Evolutionary conservation across 1,284 basidiomycete genomes (phyloP).

Genomic region (Rhodotorula sp.): DNA sequence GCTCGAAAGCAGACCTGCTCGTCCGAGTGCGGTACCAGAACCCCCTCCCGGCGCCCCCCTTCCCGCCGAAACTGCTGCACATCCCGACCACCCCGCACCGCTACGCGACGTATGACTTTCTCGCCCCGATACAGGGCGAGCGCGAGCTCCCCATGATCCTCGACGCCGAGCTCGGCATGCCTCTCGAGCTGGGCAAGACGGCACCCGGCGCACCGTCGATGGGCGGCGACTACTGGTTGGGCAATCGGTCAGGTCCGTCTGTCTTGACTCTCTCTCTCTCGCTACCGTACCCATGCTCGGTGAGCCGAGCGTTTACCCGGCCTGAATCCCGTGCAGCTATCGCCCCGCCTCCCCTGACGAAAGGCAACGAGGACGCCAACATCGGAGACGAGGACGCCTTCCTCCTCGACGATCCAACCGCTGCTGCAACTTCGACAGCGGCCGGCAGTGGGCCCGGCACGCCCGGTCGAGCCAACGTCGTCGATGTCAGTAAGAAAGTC

Average conservation of each 20-base stretch:
- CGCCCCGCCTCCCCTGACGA: conserved; percentile 6
- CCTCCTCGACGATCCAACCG: conserved; percentile 35
- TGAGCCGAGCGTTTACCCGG: neutral
- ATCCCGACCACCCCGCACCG: conserved; percentile 80
- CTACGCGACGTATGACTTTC: conserved; percentile 78
- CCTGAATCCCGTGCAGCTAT: conserved; percentile 5
- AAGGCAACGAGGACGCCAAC: neutral
- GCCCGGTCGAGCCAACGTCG: conserved; percentile 2
- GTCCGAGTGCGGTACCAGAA: conserved; percentile 89
- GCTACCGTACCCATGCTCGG: no score
- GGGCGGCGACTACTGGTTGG: conserved; percentile 55
- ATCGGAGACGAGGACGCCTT: conserved; percentile 41
- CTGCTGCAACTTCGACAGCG: conserved; percentile 5
- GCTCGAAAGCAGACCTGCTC: conserved; percentile 75
- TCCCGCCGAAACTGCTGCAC: conserved; percentile 86
- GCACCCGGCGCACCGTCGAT: conserved; percentile 76
- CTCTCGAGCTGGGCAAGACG: conserved; percentile 69
- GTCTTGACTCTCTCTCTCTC: neutral
- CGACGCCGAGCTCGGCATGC: conserved; percentile 92
- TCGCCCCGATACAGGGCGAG: conserved; percentile 73
- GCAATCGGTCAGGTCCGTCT: conserved; percentile 26
- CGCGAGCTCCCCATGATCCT: conserved; percentile 86
- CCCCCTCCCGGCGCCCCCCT: conserved; percentile 87
- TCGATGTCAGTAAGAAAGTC: conserved; percentile 41
- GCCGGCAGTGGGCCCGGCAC: conserved; percentile 1